These are phyloP conservation scores for Diplotaxis tenuifolia DNA, from an alignment of 345 rosid genomes.

Conservation along the genomic window DNA sequence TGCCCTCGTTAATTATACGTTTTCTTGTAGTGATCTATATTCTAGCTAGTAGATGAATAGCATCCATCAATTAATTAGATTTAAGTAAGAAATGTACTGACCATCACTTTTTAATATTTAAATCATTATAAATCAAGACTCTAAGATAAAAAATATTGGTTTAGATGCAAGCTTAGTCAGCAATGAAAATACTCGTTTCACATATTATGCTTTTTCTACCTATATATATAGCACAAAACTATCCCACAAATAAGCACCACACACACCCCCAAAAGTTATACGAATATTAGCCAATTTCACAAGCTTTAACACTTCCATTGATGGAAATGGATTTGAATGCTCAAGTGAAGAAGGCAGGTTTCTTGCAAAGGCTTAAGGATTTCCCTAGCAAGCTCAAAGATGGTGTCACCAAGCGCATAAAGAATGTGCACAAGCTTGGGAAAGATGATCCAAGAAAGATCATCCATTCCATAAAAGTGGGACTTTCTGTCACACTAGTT, in stretches of 20 bases:
- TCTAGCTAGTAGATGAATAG: slow-evolving; percentile 22
- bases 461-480: slow-evolving; percentile 74
- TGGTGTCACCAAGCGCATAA: slow-evolving; percentile 25
- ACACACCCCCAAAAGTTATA: slow-evolving; percentile 6
- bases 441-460: slow-evolving; percentile 73
- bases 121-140: slow-evolving; percentile 2
- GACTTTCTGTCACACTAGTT: slow-evolving; percentile 69
- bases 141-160: slow-evolving; percentile 24
- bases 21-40: no score
- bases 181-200: slow-evolving; percentile 40
- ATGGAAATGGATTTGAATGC: slow-evolving; percentile 43
- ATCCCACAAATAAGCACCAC: slow-evolving; percentile 29
- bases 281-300: slow-evolving; percentile 6
- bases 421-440: slow-evolving; percentile 44
- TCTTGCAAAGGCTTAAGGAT: slow-evolving; percentile 33
- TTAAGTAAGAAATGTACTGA: slow-evolving; percentile 12
- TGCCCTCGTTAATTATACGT: no score
- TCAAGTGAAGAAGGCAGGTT: slow-evolving; percentile 34
- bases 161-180: slow-evolving; percentile 38
- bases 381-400: slow-evolving; percentile 35
- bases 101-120: slow-evolving; percentile 11
- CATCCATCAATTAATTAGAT: slow-evolving; percentile 28
- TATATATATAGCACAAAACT: slow-evolving; percentile 49
- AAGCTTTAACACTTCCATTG: neutral
- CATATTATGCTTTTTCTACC: slow-evolving; percentile 21